Conservation (phyloP, 2,329 filamentous ascomycete species). For the Neonectria coccinea region DNA sequence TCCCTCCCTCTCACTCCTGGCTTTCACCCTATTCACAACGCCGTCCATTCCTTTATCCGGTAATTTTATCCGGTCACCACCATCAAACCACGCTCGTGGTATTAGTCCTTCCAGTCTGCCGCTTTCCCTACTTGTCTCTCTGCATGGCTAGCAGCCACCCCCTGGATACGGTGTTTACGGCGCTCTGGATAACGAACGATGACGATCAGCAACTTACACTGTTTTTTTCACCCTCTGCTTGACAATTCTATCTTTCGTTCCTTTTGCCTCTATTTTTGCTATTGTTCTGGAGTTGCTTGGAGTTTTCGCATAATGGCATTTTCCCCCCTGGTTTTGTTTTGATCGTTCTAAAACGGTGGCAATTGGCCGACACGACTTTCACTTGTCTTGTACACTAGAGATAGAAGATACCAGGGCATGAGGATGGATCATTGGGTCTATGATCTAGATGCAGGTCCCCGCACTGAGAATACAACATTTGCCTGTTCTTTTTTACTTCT, state of each 20-base stretch:
- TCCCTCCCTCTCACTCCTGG: constrained; percentile 8
- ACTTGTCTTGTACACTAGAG: constrained; percentile 46
- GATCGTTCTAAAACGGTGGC: constrained; percentile 37
- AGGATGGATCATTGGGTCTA: constrained; percentile 31
- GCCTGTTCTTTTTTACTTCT: constrained; percentile 7
- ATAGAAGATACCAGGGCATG: constrained; percentile 44
- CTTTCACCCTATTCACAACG: constrained; percentile 17
- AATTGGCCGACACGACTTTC: constrained; percentile 28
- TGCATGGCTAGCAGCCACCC: constrained; percentile 38
- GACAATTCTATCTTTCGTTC: background rate
- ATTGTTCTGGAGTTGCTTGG: constrained; percentile 24
- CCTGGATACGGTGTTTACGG: constrained; percentile 32
- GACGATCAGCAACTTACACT: constrained; percentile 32
- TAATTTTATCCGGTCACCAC: constrained; percentile 24
- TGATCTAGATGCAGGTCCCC: constrained; percentile 9
- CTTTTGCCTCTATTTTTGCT: background rate
- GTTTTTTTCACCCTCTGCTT: constrained; percentile 8
- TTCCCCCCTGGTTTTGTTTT: constrained; percentile 19
- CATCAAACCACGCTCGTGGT: constrained; percentile 16
- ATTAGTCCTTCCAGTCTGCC: constrained; percentile 20
- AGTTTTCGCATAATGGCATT: constrained; percentile 30
- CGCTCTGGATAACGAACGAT: constrained; percentile 37
- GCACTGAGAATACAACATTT: constrained; percentile 25
- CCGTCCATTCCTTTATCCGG: constrained; percentile 39
- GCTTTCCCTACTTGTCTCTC: constrained; percentile 23